Conservation (phyloP, 345 rosid species). For the Ricinus communis region DNA sequence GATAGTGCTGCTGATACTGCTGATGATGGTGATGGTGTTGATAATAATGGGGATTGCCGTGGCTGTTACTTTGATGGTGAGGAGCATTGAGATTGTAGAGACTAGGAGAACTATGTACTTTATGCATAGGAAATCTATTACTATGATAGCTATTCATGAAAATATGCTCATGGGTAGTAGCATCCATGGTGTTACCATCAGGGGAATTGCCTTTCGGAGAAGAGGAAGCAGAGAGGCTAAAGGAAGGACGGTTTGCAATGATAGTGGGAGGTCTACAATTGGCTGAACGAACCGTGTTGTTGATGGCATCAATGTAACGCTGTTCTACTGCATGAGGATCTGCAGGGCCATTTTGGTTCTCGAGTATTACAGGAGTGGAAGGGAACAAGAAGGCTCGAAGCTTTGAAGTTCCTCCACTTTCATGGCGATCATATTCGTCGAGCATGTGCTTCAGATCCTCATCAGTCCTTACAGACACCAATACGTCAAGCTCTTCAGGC, state of each 20-base stretch:
- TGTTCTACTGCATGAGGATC: constrained; percentile 57
- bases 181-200: constrained; percentile 34
- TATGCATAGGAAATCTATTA: constrained; percentile 45
- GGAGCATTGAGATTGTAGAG: constrained; percentile 40
- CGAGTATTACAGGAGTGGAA: constrained; percentile 34
- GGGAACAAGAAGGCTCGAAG: constrained; percentile 74
- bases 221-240: constrained; percentile 59
- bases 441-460: constrained; percentile 87
- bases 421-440: constrained; percentile 65
- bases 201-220: constrained; percentile 66
- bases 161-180: constrained; percentile 27
- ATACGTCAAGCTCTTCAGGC: constrained; percentile 74
- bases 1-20: constrained; percentile 22
- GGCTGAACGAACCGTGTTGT: constrained; percentile 45
- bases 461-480: constrained; percentile 66
- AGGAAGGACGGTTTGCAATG: constrained; percentile 33
- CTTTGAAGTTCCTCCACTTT: constrained; percentile 46
- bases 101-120: constrained; percentile 72
- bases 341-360: constrained; percentile 31
- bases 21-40: constrained; percentile 36
- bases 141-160: constrained; percentile 20
- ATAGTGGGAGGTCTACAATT: constrained; percentile 34
- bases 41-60: constrained; percentile 21
- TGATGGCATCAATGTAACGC: constrained; percentile 81
- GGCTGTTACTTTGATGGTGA: constrained; percentile 19